A percentile compares a stretch with the other conserved stretches of the same genome.
phyloP scores from a whole-genome alignment of 495 filamentous ascomycete species.

The Penicillium goetzii region DNA sequence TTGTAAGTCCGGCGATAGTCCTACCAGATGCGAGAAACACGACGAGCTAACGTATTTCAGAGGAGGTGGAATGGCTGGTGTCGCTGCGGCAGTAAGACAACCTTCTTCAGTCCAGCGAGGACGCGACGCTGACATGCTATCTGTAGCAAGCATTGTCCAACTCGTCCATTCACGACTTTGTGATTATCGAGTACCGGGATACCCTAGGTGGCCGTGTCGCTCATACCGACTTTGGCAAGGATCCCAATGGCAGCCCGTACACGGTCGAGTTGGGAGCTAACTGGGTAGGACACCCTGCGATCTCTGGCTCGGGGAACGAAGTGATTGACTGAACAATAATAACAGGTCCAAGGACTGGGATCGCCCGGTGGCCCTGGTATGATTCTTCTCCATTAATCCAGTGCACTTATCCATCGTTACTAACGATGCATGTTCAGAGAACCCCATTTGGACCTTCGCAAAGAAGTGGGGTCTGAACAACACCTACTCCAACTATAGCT shows the following conservation, averaged over 20 bases:
- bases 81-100: constrained; percentile 61
- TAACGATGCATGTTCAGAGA: constrained; percentile 12
- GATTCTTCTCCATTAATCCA: neutral
- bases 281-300: constrained; percentile 14
- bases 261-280: constrained; percentile 27
- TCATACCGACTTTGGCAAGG: constrained; percentile 25
- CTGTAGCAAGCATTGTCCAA: constrained; percentile 26
- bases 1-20: constrained; percentile 23
- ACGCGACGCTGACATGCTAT: neutral
- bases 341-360: constrained; percentile 28
- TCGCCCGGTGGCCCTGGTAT: constrained; percentile 26
- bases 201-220: constrained; percentile 25
- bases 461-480: constrained; percentile 27
- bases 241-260: constrained; percentile 25
- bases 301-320: neutral
- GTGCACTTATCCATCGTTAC: neutral
- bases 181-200: constrained; percentile 30
- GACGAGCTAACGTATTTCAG: constrained; percentile 7
- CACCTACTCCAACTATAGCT: constrained; percentile 26
- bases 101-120: neutral
- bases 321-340: neutral
- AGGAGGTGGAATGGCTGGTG: constrained; percentile 56
- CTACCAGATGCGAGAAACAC: neutral
- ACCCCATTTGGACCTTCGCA: constrained; percentile 27
- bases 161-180: constrained; percentile 27